These are phyloP conservation scores for Fusarium gaditjirri DNA, from an alignment of 2,329 filamentous ascomycete species.

Conservation along the genomic window DNA sequence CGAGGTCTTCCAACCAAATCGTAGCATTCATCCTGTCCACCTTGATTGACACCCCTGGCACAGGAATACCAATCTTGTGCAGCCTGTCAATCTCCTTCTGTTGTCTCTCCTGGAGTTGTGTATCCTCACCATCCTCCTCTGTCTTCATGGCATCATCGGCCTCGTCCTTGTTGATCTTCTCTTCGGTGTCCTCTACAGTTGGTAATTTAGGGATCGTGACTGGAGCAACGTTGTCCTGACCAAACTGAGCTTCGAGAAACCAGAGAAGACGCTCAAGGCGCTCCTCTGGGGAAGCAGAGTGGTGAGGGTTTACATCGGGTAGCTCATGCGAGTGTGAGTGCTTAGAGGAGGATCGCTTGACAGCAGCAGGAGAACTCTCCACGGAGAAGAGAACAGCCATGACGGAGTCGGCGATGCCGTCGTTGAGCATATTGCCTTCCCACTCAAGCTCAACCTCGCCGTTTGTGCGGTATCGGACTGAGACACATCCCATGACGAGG, in stretches of 20 bases:
- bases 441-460: slow-evolving; percentile 92
- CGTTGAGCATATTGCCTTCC: slow-evolving; percentile 98
- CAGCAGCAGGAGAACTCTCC: slow-evolving; percentile 92
- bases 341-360: slow-evolving; percentile 71
- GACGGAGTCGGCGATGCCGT: slow-evolving; percentile 96
- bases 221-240: slow-evolving; percentile 81
- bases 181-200: slow-evolving; percentile 50
- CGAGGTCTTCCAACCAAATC: slow-evolving; percentile 91
- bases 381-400: slow-evolving; percentile 92
- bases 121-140: slow-evolving; percentile 52
- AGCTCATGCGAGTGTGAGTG: slow-evolving; percentile 57
- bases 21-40: slow-evolving; percentile 89
- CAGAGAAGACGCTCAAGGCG: slow-evolving; percentile 87
- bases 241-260: slow-evolving; percentile 98
- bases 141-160: slow-evolving; percentile 52
- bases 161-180: slow-evolving; percentile 48
- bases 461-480: slow-evolving; percentile 78
- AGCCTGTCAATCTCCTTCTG: slow-evolving; percentile 80
- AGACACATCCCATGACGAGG: slow-evolving; percentile 89
- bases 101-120: slow-evolving; percentile 65
- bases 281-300: slow-evolving; percentile 76
- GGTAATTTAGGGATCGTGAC: slow-evolving; percentile 73
- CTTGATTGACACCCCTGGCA: slow-evolving; percentile 86
- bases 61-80: slow-evolving; percentile 86
- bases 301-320: slow-evolving; percentile 73